Percentiles rank a stretch among this genome's conserved stretches.
phyloP scores from a whole-genome alignment of 2,329 filamentous ascomycete genomes.

The Colletotrichum spinosum region DNA sequence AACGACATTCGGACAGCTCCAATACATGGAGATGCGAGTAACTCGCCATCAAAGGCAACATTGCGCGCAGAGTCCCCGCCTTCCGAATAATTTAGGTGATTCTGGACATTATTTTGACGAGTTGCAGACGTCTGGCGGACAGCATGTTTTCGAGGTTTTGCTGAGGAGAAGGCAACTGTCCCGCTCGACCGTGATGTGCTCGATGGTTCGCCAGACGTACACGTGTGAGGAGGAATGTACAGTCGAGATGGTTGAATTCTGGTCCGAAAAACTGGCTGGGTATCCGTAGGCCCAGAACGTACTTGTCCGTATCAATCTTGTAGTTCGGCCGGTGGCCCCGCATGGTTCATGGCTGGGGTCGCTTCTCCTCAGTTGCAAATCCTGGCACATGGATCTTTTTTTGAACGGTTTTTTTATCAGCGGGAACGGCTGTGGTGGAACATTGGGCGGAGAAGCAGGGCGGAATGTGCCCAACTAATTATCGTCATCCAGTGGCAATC shows the following conservation, averaged over 20 bases:
- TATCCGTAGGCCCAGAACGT: not conserved
- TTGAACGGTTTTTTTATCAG: constrained; percentile 14
- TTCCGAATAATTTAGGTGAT: not conserved
- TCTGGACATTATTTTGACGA: not conserved
- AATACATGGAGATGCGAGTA: constrained; percentile 12
- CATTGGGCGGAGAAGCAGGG: constrained; percentile 8
- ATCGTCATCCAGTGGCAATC: constrained; percentile 8
- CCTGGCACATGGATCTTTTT: constrained; percentile 28
- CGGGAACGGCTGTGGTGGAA: constrained; percentile 23
- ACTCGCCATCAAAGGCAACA: not conserved
- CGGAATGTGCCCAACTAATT: not conserved
- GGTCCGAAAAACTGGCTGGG: too few relatives aligned
- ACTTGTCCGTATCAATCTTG: constrained; percentile 9
- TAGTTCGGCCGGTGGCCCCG: constrained; percentile 23
- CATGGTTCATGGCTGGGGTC: constrained; percentile 11
- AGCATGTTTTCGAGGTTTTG: too few relatives aligned
- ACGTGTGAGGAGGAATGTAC: too few relatives aligned
- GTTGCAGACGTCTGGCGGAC: too few relatives aligned
- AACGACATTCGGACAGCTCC: constrained; percentile 10
- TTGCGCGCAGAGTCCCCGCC: not conserved
- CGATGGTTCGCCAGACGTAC: too few relatives aligned
- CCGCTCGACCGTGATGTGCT: too few relatives aligned
- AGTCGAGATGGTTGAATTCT: too few relatives aligned
- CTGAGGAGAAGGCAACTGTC: too few relatives aligned
- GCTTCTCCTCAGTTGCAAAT: constrained; percentile 1